These are phyloP conservation scores for Metarhizium anisopliae DNA, from an alignment of 2,329 filamentous ascomycete species.

Conservation along the genomic window DNA sequence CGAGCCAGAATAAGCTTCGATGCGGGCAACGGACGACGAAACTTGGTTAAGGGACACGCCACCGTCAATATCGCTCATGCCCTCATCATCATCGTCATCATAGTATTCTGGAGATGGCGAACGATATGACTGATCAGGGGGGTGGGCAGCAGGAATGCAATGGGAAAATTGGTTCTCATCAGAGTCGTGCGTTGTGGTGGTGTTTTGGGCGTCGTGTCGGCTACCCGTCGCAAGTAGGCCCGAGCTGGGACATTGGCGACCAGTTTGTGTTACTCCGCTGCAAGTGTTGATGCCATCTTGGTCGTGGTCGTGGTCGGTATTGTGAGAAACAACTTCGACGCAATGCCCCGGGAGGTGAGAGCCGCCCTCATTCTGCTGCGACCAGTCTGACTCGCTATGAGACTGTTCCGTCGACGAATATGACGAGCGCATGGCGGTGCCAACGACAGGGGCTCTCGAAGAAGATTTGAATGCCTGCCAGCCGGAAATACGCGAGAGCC, in stretches of 20 bases:
- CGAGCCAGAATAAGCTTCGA: neutral
- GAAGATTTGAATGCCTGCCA: neutral
- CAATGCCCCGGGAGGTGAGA: neutral
- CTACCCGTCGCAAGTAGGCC: slow-evolving; percentile 3
- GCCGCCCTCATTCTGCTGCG: slow-evolving; percentile 2
- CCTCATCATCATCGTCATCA: slow-evolving; percentile 18
- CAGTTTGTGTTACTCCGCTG: neutral
- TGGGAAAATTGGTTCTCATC: neutral
- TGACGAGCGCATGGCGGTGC: slow-evolving; percentile 2
- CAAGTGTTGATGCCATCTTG: neutral
- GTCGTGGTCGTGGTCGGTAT: slow-evolving; percentile 1
- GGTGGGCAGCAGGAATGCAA: neutral
- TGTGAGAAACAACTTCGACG: neutral
- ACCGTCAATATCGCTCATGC: slow-evolving; percentile 27
- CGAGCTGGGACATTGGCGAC: slow-evolving; percentile 4
- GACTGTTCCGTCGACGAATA: slow-evolving; percentile 1
- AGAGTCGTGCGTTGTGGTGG: neutral
- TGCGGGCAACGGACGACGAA: neutral
- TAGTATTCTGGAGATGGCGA: slow-evolving; percentile 7
- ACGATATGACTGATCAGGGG: neutral
- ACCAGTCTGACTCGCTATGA: neutral
- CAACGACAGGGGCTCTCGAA: neutral
- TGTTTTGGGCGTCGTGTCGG: slow-evolving; percentile 6
- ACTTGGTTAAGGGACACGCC: slow-evolving; percentile 17
- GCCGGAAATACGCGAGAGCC: neutral